Evolutionary conservation across 306 rosid species (phyloP), one percentile per base, ranked within the genome.

Genomic region (Begonia peltatifolia): DNA sequence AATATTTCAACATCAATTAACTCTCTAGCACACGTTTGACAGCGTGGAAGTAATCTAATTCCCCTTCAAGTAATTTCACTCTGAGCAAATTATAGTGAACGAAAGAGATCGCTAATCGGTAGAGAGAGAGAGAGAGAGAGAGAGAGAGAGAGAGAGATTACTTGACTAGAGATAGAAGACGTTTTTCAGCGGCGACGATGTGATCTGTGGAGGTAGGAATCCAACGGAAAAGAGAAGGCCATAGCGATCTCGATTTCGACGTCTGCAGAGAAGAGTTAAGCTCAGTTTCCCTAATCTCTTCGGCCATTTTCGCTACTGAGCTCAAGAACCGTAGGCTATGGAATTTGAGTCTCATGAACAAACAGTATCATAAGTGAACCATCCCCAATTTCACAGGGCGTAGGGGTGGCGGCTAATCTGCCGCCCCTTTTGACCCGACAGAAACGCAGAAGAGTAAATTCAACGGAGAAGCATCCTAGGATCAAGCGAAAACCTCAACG

Each of bases 181-280:
- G 96, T 59, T 92, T 86, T 68, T 92, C 99, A 59, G 96, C 73
- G 41, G 79, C 76, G 64, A 86, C 71, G 64, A 86, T 92, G 56
- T 79, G 84, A 46, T 86, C 77, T 58, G 81, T 86, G 48, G 99
- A 92, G 23, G 88, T 67, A 9, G 99, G 99, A 36, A 92, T 60
- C 99, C 99, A 92, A 46, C 96, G 96, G 46, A 79, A 77, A 48
- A 83, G 25, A 50, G 95, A 81, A 35, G 96, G 87, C 96, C 94
- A 92, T n/a, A 73, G 63, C 12, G 87, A 44, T 6, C 68, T 68
- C 0, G 81, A 52, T 36, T 68, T 69, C 0, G 85, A 41, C 12
- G 4, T 13, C 10, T 52, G 46, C 2, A 53, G 6, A 8, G 87
- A 25, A 8, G 87, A 55, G 41, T 66, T 42, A 9, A 71, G 25